phyloP scores from a whole-genome alignment of 352 stramenopile genomes.

The Pythium biforme region DNA sequence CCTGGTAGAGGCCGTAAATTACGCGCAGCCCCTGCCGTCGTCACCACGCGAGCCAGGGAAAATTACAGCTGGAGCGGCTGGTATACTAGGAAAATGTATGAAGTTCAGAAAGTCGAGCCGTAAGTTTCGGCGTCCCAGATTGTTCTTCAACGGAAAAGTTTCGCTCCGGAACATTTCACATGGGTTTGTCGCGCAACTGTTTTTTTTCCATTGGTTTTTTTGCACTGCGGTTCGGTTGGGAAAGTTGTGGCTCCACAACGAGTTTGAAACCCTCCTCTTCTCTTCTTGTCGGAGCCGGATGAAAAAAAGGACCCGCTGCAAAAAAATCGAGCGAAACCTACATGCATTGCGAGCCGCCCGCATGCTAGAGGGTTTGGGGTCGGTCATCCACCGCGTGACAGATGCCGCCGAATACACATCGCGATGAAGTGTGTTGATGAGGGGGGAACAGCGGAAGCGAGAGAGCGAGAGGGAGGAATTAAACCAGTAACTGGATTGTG shows the following conservation, averaged over 20 bases:
- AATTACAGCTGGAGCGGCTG: constrained; percentile 1
- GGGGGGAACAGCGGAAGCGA: not conserved
- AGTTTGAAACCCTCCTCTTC: constrained; percentile 2
- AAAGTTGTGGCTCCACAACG: constrained; percentile 1
- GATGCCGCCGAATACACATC: not conserved
- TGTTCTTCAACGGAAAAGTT: constrained; percentile 32
- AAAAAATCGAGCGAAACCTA: constrained; percentile 5
- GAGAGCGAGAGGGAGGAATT: not conserved
- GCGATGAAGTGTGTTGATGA: constrained; percentile 1
- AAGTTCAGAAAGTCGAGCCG: constrained; percentile 20
- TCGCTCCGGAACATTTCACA: constrained; percentile 23
- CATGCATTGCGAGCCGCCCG: not conserved
- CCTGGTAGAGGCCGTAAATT: constrained; percentile 3
- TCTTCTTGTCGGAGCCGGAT: not conserved
- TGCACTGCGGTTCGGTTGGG: not conserved
- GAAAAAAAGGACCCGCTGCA: constrained; percentile 1
- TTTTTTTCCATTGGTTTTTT: constrained; percentile 10
- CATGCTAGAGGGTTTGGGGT: constrained; percentile 2
- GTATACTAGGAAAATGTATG: constrained; percentile 22
- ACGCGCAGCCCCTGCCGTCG: constrained; percentile 11
- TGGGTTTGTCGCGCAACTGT: constrained; percentile 8
- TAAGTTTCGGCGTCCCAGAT: constrained; percentile 23
- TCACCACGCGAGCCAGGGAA: constrained; percentile 3
- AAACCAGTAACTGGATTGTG: too few species aligned
- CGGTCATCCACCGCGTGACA: constrained; percentile 2